Conservation (phyloP, 306 rosid species). For the Lupinus albus region DNA sequence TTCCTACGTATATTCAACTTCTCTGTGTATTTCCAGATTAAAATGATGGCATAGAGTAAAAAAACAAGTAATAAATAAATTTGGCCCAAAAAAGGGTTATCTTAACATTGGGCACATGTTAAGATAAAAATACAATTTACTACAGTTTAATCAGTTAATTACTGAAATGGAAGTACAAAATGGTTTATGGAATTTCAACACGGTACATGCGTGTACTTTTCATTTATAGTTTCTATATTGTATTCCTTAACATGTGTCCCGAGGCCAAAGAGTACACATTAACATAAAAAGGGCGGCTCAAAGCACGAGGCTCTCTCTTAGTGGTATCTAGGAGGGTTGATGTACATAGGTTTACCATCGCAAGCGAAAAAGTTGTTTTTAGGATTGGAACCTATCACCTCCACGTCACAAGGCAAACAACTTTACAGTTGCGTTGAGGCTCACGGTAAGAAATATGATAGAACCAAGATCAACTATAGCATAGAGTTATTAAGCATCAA, state of each 20-base stretch:
- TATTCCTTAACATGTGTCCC: background rate
- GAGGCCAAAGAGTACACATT: background rate
- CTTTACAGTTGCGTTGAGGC: no score
- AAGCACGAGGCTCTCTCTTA: no score
- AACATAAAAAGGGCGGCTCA: no score
- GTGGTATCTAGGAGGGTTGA: no score
- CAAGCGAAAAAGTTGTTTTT: no score
- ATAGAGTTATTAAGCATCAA: background rate
- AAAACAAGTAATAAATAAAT: conserved; percentile 1
- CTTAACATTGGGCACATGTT: background rate
- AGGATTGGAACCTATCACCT: no score
- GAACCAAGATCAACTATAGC: conserved; percentile 13
- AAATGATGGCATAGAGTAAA: conserved; percentile 1
- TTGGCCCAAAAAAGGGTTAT: background rate
- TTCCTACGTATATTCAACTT: conserved; percentile 5
- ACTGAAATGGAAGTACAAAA: background rate
- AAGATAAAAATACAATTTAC: no score
- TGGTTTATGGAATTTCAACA: background rate
- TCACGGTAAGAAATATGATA: conserved; percentile 2
- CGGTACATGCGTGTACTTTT: background rate
- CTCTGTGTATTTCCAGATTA: conserved; percentile 10
- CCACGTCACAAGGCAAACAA: no score
- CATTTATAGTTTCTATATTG: background rate
- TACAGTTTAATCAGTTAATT: background rate
- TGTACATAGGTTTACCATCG: no score